A percentile compares a stretch with the other conserved stretches of the same genome.
phyloP scores from a whole-genome alignment of 2,329 filamentous ascomycete genomes.

The Talaromyces islandicus region DNA sequence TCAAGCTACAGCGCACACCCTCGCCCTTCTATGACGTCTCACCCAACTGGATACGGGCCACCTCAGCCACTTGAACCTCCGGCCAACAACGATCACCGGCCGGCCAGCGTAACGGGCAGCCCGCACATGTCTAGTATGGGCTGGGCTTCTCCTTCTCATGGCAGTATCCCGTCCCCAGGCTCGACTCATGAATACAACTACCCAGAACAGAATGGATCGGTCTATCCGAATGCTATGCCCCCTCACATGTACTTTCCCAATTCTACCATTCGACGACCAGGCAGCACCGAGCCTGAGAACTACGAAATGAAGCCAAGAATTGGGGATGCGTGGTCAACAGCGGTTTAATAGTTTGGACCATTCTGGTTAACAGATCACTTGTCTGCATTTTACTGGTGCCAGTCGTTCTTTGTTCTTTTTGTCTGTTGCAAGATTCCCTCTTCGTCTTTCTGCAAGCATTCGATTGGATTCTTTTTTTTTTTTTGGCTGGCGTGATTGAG shows the following conservation, averaged over 20 bases:
- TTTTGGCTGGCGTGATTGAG: conserved; percentile 3
- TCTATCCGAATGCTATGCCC: conserved; percentile 37
- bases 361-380: conserved; percentile 12
- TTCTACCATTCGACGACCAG: conserved; percentile 63
- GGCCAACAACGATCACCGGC: conserved; percentile 67
- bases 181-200: conserved; percentile 73
- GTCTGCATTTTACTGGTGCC: conserved; percentile 14
- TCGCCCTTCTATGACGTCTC: conserved; percentile 68
- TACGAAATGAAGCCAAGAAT: conserved; percentile 56
- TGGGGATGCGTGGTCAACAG: conserved; percentile 30
- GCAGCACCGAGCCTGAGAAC: conserved; percentile 66
- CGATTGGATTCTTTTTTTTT: conserved; percentile 13
- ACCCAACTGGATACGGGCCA: conserved; percentile 76
- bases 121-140: conserved; percentile 77
- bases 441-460: conserved; percentile 13
- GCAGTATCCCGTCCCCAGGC: conserved; percentile 64
- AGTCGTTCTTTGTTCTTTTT: not conserved
- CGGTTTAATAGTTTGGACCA: conserved; percentile 19
- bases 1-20: conserved; percentile 50
- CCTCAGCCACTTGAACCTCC: conserved; percentile 79
- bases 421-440: conserved; percentile 4
- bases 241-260: conserved; percentile 69
- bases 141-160: conserved; percentile 81
- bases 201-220: conserved; percentile 61
- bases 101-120: conserved; percentile 70